These are phyloP conservation scores for Pythium aristosporum DNA, from an alignment of 352 stramenopile genomes.

Conservation along the genomic window DNA sequence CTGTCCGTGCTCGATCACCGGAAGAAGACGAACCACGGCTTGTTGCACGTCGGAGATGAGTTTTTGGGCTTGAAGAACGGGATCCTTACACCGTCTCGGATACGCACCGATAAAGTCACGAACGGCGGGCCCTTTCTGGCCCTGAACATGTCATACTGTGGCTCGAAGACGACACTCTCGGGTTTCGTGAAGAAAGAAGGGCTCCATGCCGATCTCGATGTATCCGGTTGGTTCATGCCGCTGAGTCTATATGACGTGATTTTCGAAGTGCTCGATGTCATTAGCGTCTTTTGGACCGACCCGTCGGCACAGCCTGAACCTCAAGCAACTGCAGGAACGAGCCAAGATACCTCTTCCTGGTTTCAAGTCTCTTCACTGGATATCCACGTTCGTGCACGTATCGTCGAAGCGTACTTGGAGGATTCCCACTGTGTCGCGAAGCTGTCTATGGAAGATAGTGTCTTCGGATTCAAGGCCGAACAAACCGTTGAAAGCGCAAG, in stretches of 20 bases:
- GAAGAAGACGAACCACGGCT: conserved; percentile 62
- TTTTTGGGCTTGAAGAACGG: conserved; percentile 84
- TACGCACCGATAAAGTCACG: conserved; percentile 57
- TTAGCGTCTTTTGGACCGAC: conserved; percentile 69
- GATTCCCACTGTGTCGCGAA: conserved; percentile 88
- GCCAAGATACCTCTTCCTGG: conserved; percentile 30
- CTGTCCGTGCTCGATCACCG: conserved; percentile 70
- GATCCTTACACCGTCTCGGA: conserved; percentile 59
- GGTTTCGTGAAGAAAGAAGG: conserved; percentile 69
- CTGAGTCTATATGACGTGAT: conserved; percentile 68
- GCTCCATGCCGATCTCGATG: conserved; percentile 56
- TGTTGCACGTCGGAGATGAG: conserved; percentile 82
- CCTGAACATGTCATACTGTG: conserved; percentile 67
- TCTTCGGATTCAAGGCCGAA: conserved; percentile 65
- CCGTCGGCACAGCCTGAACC: conserved; percentile 19
- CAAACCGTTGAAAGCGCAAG: conserved; percentile 61
- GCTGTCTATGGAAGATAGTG: conserved; percentile 77
- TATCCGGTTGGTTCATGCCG: conserved; percentile 79
- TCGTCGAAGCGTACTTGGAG: conserved; percentile 85
- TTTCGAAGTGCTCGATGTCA: conserved; percentile 70
- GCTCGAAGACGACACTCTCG: conserved; percentile 31
- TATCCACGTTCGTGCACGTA: conserved; percentile 73
- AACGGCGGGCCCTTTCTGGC: conserved; percentile 54
- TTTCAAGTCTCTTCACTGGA: conserved; percentile 66
- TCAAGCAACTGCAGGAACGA: conserved; percentile 4